A percentile compares a stretch with the other conserved stretches of the same genome.
Conservation (phyloP, 2,329 filamentous ascomycete species). For the Paraconiothyrium sp. region DNA sequence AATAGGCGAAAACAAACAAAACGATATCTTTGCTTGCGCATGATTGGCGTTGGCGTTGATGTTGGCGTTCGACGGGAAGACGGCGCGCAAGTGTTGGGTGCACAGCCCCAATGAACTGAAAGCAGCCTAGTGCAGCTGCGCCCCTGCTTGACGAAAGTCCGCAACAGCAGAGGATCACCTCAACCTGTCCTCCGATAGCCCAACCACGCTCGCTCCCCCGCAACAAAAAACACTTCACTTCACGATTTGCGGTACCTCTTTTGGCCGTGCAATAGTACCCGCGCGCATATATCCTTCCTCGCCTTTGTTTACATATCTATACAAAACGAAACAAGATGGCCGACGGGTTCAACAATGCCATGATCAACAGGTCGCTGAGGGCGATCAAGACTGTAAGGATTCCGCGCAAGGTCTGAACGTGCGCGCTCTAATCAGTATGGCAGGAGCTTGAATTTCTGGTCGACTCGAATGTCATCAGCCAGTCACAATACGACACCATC, state of each 20-base stretch:
- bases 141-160: conserved; percentile 8
- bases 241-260: neutral
- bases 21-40: neutral
- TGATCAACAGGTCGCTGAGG: conserved; percentile 85
- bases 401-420: neutral
- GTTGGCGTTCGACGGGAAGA: neutral
- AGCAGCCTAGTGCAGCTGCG: neutral
- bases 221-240: neutral
- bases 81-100: conserved; percentile 2
- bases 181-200: conserved; percentile 11
- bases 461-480: conserved; percentile 81
- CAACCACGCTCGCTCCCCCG: conserved; percentile 11
- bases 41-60: neutral
- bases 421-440: conserved; percentile 26
- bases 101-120: conserved; percentile 6
- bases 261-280: neutral
- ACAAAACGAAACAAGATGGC: conserved; percentile 35
- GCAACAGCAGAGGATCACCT: conserved; percentile 8
- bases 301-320: neutral
- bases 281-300: neutral
- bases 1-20: neutral
- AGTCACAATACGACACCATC: conserved; percentile 78
- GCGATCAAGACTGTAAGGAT: conserved; percentile 81
- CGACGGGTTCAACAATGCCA: conserved; percentile 62
- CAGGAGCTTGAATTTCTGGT: conserved; percentile 92